A percentile compares a stretch with the other conserved stretches of the same genome.
Conservation (phyloP, 192 early-diverging fungal genomes). For the Coemansia reversa region DNA sequence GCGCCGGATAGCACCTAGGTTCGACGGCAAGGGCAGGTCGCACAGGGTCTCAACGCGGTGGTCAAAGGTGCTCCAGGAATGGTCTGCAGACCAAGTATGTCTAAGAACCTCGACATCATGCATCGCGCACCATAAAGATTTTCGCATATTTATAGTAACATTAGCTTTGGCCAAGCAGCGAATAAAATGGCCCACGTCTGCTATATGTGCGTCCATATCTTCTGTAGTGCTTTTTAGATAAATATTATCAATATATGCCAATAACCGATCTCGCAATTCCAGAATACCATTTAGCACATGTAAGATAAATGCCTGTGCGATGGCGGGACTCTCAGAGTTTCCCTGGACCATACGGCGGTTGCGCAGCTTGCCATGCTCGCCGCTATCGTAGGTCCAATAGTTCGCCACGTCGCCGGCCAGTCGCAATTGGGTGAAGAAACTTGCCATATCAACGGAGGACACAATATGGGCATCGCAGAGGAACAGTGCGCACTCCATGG, state of each 20-base stretch:
- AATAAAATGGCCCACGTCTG: conserved; percentile 12
- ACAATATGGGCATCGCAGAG: background rate
- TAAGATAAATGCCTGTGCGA: conserved; percentile 15
- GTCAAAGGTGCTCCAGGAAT: conserved; percentile 9
- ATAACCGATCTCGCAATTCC: conserved; percentile 1
- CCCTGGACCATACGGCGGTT: conserved; percentile 24
- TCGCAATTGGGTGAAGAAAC: conserved; percentile 9
- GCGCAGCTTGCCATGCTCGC: background rate
- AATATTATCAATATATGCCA: conserved; percentile 39
- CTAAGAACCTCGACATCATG: conserved; percentile 10
- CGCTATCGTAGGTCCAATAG: conserved; percentile 17
- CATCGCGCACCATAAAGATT: conserved; percentile 9
- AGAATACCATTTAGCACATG: background rate
- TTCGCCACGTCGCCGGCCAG: background rate
- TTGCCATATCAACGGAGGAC: background rate
- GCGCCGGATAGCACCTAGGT: conserved; percentile 4
- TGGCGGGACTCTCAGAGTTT: conserved; percentile 1
- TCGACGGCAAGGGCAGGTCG: conserved; percentile 11
- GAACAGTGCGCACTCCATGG: conserved; percentile 12
- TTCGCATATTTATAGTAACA: conserved; percentile 20
- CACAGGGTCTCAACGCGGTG: background rate
- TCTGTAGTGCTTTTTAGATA: conserved; percentile 24
- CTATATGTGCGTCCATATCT: conserved; percentile 9
- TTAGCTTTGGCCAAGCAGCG: conserved; percentile 3
- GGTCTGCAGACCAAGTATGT: conserved; percentile 2